Base-by-base conservation (phyloP, 768 basidiomycete genomes). In the Phanerodontia chrysosporium region DNA sequence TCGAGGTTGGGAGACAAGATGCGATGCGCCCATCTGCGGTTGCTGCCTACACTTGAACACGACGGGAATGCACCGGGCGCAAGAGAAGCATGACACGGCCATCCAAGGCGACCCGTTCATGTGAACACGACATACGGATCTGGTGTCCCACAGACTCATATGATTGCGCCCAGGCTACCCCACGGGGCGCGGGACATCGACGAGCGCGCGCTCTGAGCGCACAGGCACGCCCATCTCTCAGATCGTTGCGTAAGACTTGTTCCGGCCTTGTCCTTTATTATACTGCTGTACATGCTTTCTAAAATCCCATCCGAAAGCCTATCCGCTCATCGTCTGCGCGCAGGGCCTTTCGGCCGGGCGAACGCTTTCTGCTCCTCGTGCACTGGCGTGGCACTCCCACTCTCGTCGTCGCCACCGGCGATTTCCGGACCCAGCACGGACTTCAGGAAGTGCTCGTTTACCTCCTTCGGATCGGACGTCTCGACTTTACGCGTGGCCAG, bases 391-490 rank as follows among this genome's bases (percentile, higher is more conserved):
- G 56, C 14, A 16, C 61, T 30, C 22, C 45, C 45, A 16, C 58
- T 46, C 9, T 21, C 44, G 22, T 13, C n/a, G 45, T 51, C 22
- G 4, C 29, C 48, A 14, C 27, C 27, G 21, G 21, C 58, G 32
- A 55, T 18, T 22, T 57, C 59, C 16, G 78, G 63, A 6, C 78
- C 79, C 22, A 95, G 76, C 64, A 88, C 85, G 12, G 78, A 70
- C 58, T 75, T 79, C 55, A 97, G 70, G 65, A 79, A 87, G 0
- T 73, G 72, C 64, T 85, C 86, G 36, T 85, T 80, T 14, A 97
- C 63, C 66, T 95, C 94, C 16, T 65, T 61, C 0, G 91, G 88
- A 64, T 92, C 86, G 0, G 90, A 90, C 0, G 91, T 95, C 69
- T 96, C 91, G 55, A 95, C 78, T 76, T 84, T 95, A 66, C 82